These are phyloP conservation scores for Penicillium cataractarum DNA, from an alignment of 495 filamentous ascomycete species.

Conservation along the genomic window DNA sequence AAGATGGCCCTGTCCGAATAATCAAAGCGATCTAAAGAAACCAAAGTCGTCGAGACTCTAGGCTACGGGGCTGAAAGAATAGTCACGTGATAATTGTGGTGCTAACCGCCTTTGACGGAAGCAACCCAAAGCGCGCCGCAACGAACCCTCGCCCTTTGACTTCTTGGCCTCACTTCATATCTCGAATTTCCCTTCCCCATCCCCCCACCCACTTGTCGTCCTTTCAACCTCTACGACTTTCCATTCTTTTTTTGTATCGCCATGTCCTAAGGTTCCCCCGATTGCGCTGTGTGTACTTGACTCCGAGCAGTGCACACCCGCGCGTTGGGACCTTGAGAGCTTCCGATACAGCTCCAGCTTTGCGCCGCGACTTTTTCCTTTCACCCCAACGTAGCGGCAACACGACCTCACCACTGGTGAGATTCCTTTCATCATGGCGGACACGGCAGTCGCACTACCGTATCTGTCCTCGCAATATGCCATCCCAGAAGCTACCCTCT, in stretches of 20 bases:
- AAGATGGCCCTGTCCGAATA: slow-evolving; percentile 10
- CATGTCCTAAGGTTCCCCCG: slow-evolving; percentile 24
- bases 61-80: slow-evolving; percentile 4
- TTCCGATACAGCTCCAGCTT: slow-evolving; percentile 16
- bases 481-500: slow-evolving; percentile 68
- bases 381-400: slow-evolving; percentile 1
- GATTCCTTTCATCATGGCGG: slow-evolving; percentile 63
- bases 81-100: slow-evolving; percentile 20
- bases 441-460: slow-evolving; percentile 70
- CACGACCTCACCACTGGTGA: slow-evolving; percentile 26
- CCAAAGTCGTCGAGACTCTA: neutral
- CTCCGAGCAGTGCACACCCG: slow-evolving; percentile 24
- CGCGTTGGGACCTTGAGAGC: slow-evolving; percentile 17
- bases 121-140: slow-evolving; percentile 26
- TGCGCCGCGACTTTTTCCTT: slow-evolving; percentile 8
- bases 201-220: slow-evolving; percentile 15
- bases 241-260: slow-evolving; percentile 17
- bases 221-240: neutral
- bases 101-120: slow-evolving; percentile 23
- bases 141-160: slow-evolving; percentile 24
- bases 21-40: neutral
- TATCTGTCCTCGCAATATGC: slow-evolving; percentile 77
- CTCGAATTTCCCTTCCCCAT: slow-evolving; percentile 11
- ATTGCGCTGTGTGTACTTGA: slow-evolving; percentile 29
- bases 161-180: slow-evolving; percentile 14